Base-by-base conservation (phyloP, 2,329 filamentous ascomycete genomes). In the Monosporascus sp. region DNA sequence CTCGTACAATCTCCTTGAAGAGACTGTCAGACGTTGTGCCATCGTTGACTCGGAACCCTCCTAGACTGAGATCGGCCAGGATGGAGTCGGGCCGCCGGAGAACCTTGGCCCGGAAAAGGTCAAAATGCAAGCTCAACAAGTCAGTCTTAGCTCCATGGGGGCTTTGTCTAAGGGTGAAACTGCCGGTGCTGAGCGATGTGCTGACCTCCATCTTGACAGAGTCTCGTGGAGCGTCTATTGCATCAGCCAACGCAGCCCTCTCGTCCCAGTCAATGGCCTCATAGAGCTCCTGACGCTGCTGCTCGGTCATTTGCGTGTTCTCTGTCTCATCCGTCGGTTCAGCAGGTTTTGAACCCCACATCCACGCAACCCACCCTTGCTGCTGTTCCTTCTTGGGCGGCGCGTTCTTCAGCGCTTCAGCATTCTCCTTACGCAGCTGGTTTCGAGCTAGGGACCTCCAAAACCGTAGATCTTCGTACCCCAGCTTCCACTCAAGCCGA, bases 221-320 rank as follows among this genome's bases (percentile, higher is more conserved):
- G 62, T 99, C 94, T 51, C 89, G 84, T 0, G 95, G 95, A 35
- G 91, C 78, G 62, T 99, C 94, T 3, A 99, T 86, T 43, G 88
- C 87, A 60, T 96, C 91, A 0, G 91, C 80, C 40, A 99, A 80
- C 2, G 88, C 89, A 55, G 92, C 86, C 76, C 97, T 97, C 71
- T 99, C 94, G 58, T 99, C 90, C 86, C 93, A 99, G 64, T 97
- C 94, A 63, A 99, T 99, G 49, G 91, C 95, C 62, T 95, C 88
- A 70, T 97, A 99, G 9, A 99, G 81, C 71, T 99, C 93, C 68
- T 97, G 91, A 43, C 93, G 87, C 69, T 99, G 92, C 70, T 97
- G 87, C 57, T 99, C 94, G 0, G 90, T 95, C 80, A 99, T 96
- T 55, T 91, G 84, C 0, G 86, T 89, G 57, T 92, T 88, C 61